Percentiles rank a stretch among this genome's conserved stretches.
Conservation (phyloP, 169 alveolate species). For the Perkinsus olseni region DNA sequence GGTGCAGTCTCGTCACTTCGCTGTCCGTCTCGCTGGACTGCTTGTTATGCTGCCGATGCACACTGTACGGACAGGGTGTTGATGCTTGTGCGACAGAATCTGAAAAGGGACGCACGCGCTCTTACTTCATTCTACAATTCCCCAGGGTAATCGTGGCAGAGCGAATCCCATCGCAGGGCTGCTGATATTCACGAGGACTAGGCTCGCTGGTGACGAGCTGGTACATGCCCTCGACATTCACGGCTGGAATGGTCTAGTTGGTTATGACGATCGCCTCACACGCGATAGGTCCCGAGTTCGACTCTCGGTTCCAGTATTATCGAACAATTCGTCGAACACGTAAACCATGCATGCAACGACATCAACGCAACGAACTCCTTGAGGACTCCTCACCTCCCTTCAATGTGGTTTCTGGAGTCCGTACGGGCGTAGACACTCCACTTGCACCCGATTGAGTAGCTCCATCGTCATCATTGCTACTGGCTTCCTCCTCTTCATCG, state of each 20-base stretch:
- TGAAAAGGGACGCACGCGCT: not conserved
- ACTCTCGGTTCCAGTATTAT: not conserved
- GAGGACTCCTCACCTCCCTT: not conserved
- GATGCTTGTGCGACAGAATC: not conserved
- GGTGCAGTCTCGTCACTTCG: not conserved
- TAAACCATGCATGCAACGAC: no score
- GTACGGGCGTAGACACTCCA: not conserved
- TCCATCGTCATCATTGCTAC: not conserved
- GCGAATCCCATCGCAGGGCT: no score
- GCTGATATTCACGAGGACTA: no score
- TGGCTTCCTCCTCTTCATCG: not conserved
- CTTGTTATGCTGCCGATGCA: not conserved
- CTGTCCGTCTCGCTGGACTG: not conserved
- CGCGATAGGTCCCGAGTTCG: constrained; percentile 1
- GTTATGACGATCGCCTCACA: not conserved
- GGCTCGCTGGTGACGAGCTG: no score
- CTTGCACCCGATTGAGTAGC: not conserved
- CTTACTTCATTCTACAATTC: not conserved
- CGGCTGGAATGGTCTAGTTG: not conserved
- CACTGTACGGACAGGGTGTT: not conserved
- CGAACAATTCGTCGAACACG: no score
- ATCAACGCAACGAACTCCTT: no score
- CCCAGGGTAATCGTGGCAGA: not conserved
- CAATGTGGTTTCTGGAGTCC: not conserved
- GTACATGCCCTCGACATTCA: no score